phyloP scores from a whole-genome alignment of 2,329 filamentous ascomycete genomes.

The Niveomyces coronatus region DNA sequence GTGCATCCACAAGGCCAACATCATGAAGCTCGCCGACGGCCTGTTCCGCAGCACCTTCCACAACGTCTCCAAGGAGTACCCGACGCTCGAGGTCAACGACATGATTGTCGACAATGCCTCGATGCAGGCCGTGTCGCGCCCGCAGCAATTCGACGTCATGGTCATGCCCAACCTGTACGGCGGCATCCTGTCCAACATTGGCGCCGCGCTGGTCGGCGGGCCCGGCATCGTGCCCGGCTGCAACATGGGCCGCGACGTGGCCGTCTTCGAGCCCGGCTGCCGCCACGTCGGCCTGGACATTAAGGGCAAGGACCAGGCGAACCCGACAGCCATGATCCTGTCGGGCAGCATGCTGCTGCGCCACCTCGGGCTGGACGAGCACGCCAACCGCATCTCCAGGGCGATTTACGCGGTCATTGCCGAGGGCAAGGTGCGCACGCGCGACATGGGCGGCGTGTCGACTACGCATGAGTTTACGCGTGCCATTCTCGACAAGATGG shows the following conservation, averaged over 20 bases:
- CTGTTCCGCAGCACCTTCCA: conserved; percentile 98
- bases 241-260: conserved; percentile 98
- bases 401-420: conserved; percentile 68
- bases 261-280: conserved; percentile 98
- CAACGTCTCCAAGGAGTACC: conserved; percentile 86
- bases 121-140: conserved; percentile 94
- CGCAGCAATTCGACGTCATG: conserved; percentile 99
- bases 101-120: conserved; percentile 99
- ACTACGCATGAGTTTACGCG: conserved; percentile 93
- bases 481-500: conserved; percentile 93
- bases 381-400: conserved; percentile 96
- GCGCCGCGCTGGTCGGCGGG: conserved; percentile 90
- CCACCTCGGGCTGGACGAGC: conserved; percentile 93
- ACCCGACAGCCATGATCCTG: conserved; percentile 91
- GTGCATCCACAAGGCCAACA: conserved; percentile 99
- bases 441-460: conserved; percentile 87
- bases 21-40: conserved; percentile 99
- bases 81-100: conserved; percentile 90
- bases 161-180: conserved; percentile 99
- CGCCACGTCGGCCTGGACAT: conserved; percentile 98
- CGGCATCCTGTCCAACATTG: conserved; percentile 97
- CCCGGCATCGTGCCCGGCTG: conserved; percentile 95
- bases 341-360: conserved; percentile 95
- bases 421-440: conserved; percentile 80
- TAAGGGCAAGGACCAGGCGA: conserved; percentile 98